Evolutionary conservation across 805 yeast species (phyloP).

Genomic region (Kodamaea sagamina): DNA sequence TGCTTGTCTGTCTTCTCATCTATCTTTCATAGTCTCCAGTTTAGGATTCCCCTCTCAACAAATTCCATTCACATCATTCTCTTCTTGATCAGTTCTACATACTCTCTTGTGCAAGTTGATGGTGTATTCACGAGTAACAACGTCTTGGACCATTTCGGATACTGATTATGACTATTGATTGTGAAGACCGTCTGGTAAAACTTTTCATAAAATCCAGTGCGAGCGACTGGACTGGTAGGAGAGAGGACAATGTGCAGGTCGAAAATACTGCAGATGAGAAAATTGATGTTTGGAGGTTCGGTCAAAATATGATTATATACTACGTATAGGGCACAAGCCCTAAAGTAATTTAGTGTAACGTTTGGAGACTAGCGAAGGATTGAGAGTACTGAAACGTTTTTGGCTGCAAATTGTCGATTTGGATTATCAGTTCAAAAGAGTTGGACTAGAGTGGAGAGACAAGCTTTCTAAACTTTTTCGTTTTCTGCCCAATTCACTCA

Average conservation of each 20-base stretch:
- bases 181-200: constrained; percentile 11
- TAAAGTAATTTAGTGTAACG: neutral
- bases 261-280: constrained; percentile 2
- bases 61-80: neutral
- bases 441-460: too few relatives aligned
- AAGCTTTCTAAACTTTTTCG: too few relatives aligned
- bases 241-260: too few relatives aligned
- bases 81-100: constrained; percentile 42
- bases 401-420: too few relatives aligned
- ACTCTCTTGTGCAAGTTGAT: constrained; percentile 99
- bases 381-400: too few relatives aligned
- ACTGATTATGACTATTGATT: constrained; percentile 20
- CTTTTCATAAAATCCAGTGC: constrained; percentile 15
- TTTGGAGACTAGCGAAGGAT: too few relatives aligned
- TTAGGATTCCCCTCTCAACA: neutral
- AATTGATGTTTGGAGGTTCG: too few relatives aligned
- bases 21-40: too few relatives aligned
- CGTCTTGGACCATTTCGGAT: constrained; percentile 86
- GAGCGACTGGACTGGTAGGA: neutral
- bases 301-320: too few relatives aligned
- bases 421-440: too few relatives aligned
- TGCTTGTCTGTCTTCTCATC: neutral
- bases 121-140: constrained; percentile 99
- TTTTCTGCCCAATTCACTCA: too few relatives aligned
- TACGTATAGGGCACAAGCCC: constrained; percentile 10